Base-by-base conservation (phyloP, 2,329 filamentous ascomycete species). In the Cordyceps javanica region DNA sequence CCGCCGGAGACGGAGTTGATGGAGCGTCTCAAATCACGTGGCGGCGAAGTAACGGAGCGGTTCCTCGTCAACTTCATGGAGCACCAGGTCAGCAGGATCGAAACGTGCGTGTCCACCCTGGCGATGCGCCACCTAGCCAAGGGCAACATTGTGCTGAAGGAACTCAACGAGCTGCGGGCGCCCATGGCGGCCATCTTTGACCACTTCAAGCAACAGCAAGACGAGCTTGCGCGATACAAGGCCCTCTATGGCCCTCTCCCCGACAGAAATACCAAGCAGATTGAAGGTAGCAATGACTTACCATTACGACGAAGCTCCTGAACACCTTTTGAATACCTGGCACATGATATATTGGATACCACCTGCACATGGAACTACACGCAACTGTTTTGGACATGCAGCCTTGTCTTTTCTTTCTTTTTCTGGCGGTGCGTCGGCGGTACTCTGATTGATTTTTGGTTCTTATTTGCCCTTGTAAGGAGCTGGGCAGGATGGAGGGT, bases 11-110 rank as follows among this genome's bases (percentile, higher is more conserved):
- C 89, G 36, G 88, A 90, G 63, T 75, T 97, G 57, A 75, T 97
- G 63, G 91, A 96, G 62, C 75, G 79, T 53, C 79, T 85, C 69
- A 82, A 78, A 69, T 70, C 78, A 57, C 74, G 86, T 42, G 90
- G 89, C 52, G 91, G 90, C 11, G 91, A 97, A 69, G 83, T 97
- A 55, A 91, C 92, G 28, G 94, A 97, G 77, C 80, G 84, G 55
- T 93, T 96, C 72, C 76, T 97, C 72, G 75, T 96, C 57, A 91
- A 90, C 67, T 91, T 99, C 67, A 82, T 97, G 71, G 92, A 96
- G 70, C 92, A 97, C 69, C 91, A 97, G 79, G 89, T 99, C 64
- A 92, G 89, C 70, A 85, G 94, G 67, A 95, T 99, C 70, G 94
- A 99, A 91, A 87, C 90, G 53, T 94, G 90, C 68, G 82, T 92